Base-by-base conservation (phyloP, 2,329 filamentous ascomycete species). In the Calonectria pauciramosa region DNA sequence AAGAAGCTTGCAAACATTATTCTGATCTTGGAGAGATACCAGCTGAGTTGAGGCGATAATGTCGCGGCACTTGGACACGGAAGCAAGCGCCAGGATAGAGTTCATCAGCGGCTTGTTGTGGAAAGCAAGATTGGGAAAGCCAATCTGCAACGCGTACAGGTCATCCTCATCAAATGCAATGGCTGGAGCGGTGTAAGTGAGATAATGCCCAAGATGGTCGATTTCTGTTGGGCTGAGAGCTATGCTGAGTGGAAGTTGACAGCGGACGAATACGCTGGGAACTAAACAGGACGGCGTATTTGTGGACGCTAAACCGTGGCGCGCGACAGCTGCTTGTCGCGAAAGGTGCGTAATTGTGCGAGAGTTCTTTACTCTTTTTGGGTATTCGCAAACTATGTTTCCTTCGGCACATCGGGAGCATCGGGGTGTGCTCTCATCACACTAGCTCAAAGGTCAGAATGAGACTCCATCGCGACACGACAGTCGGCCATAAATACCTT, bases 41-140 rank as follows among this genome's bases (percentile, higher is more conserved):
- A 59, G 10, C 1, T 8, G 0, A 0, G 76, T 20, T 1, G 59
- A 63, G 7, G 26, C 67, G 6, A 84, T 70, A 13, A 84, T 77
- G 28, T 86, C 84, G n/a, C 83, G 81, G 16, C 83, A 86, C 74
- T 85, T 85, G 74, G 86, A 86, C 1, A 84, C 82, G 2, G 86
- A 86, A 0, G 86, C 84, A 2, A 88, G 77, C 2, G 86, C 85
- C 0, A 88, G 78, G 6, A 88, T 80, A 0, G 86, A 87, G 47
- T 81, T 83, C 86, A 88, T 87, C 2, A 88, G 82, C 1, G 84
- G 81, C 14, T 81, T 82, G 72, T 83, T 85, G 8, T 80, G 77
- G 60, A 87, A 85, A 0, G 86, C 87, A 0, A 88, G 78, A 23
- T 84, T 87, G 0, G 86, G 86, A 34, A 88, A 84, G 0, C 86